Evolutionary conservation across 768 basidiomycete genomes (phyloP), one percentile per base, ranked within the genome.

Genomic region (Hebeloma cylindrosporum): DNA sequence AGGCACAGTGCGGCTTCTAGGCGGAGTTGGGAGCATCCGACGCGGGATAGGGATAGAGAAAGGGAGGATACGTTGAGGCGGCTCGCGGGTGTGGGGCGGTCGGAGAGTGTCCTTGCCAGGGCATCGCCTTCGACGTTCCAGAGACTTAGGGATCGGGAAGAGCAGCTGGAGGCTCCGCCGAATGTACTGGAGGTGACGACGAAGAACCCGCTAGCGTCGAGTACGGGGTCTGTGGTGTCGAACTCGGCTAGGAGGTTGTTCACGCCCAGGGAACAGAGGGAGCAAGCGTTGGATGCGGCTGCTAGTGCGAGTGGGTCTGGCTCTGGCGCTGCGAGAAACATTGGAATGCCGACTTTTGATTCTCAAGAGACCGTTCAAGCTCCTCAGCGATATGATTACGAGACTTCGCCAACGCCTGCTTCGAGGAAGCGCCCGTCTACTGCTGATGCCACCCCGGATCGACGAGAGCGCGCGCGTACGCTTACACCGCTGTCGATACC

Each of bases 1-100:
- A 66, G 73, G 52, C 70, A 65, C 45, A 75, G 80, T 53, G 69
- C 70, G n/a, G 82, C 83, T 45, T 80, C 77, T 3, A 65, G 82
- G 48, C 66, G 69, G 46, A 82, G 83, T 49, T 73, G 48, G 80
- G 72, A 73, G 25, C 59, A 53, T 25, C 45, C 51, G 16, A 63
- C 44, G 23, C 38, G 48, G 18, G 56, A 58, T 29, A 41, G 46
- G 35, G 57, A 53, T 26, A 51, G 56, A 68, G 52, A 83, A 68
- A 40, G 84, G 68, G 68, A 69, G 31, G 74, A 74, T 13, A 63
- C 70, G 0, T 43, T 67, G 21, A 59, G 66, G 48, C 58, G 64
- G 44, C 53, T 73, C 6, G 59, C 60, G n/a, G 66, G 65, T 13
- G 50, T 29, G 20, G 43, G 39, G 7, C 11, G 68, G 20, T 38